Base-by-base conservation (phyloP, 257 asterid species). In the Solanum clarkiae region DNA sequence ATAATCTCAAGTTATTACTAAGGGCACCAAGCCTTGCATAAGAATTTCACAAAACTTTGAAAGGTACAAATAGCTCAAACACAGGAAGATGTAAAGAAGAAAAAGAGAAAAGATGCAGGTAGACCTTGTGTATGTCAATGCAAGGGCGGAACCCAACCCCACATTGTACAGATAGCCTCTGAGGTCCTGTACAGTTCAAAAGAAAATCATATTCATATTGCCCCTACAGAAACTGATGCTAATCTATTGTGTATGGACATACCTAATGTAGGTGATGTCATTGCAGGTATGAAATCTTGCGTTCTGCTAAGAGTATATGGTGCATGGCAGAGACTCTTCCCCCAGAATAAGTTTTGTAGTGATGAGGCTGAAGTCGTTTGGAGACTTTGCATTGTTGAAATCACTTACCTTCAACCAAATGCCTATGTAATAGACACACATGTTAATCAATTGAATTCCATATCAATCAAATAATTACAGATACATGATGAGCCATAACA, bases 61-160 rank as follows among this genome's bases (percentile, higher is more conserved):
- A 77, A 77, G 26, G 47, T 26, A 9, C 26, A 77, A 32, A 26
- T 77, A 51, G 82, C 62, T 49, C 82, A 77, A 75, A 75, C 24
- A 75, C 10, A 8, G 10, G 16, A 26, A 77, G 60, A 51, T 54
- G 16, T 51, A 24, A 77, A 22, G 51, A 5, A n/a, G 40, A 63
- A 22, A 56, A 45, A 55, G 47, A 81, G 63, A 63, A 40, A 15
- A 9, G 47, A 74, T 26, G 65, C 83, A 85, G 79, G 59, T 84
- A 54, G 85, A 96, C 99, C 98, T 94, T 92, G 93, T 95, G 99
- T 89, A 96, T 94, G 89, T 96, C 99, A 75, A 96, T 96, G 93
- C 99, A 96, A 84, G 99, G 99, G 80, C 98, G 95, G 92, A 96
- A 95, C 74, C 40, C 88, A 83, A 95, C 97, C 16, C 93, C 93